A percentile compares a stretch with the other conserved stretches of the same genome.
These are phyloP conservation scores for Lojkania enalia DNA, from an alignment of 2,329 filamentous ascomycete genomes.

Conservation along the genomic window DNA sequence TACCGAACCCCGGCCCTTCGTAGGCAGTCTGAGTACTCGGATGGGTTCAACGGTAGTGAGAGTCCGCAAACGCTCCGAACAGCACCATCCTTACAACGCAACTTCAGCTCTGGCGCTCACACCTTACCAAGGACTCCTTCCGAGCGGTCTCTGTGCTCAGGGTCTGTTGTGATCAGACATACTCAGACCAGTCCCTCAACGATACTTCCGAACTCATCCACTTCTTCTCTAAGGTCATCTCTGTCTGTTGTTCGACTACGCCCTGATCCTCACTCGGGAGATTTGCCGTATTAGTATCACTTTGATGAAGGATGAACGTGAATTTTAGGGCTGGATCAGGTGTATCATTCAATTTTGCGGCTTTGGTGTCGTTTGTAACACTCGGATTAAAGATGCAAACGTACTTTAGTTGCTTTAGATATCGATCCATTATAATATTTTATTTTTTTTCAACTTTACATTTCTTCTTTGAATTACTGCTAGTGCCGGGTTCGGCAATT, in stretches of 20 bases:
- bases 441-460: no score
- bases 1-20: slow-evolving; percentile 35
- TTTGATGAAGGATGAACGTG: slow-evolving; percentile 23
- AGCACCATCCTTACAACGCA: slow-evolving; percentile 30
- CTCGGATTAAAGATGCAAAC: no score
- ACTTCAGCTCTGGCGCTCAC: slow-evolving; percentile 25
- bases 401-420: no score
- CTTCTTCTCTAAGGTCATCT: slow-evolving; percentile 33
- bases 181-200: slow-evolving; percentile 34
- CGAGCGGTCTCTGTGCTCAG: slow-evolving; percentile 22
- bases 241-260: slow-evolving; percentile 33
- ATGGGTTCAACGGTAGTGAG: slow-evolving; percentile 14
- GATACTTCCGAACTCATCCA: slow-evolving; percentile 35
- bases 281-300: slow-evolving; percentile 39
- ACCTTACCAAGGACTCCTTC: slow-evolving; percentile 30
- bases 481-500: no score
- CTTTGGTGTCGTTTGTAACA: no score
- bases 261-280: slow-evolving; percentile 28
- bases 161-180: slow-evolving; percentile 24
- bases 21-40: slow-evolving; percentile 25
- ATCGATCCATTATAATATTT: no score
- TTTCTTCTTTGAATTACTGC: no score
- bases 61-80: slow-evolving; percentile 36
- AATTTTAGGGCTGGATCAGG: no score
- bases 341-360: no score